phyloP scores from a whole-genome alignment of 2,329 filamentous ascomycete species.

The Alternaria viburni region DNA sequence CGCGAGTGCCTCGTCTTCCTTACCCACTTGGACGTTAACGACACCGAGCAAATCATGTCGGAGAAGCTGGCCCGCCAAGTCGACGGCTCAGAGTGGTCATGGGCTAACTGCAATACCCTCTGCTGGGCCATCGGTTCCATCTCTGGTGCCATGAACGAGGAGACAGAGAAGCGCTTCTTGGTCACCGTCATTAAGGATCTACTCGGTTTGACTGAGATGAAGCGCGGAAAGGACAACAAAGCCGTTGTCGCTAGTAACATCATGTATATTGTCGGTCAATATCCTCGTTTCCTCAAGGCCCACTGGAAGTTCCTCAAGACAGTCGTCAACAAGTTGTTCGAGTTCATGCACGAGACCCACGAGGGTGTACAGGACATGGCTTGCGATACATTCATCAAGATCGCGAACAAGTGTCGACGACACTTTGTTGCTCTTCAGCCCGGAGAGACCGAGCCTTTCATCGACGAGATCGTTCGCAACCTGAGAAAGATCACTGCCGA shows the following conservation, averaged over 20 bases:
- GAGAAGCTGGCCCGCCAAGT: constrained; percentile 96
- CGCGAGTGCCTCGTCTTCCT: constrained; percentile 96
- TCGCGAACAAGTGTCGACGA: constrained; percentile 94
- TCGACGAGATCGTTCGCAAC: constrained; percentile 96
- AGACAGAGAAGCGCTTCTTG: constrained; percentile 97
- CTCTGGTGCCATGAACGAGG: constrained; percentile 98
- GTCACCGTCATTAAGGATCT: constrained; percentile 99
- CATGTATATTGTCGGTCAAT: constrained; percentile 99
- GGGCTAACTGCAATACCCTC: constrained; percentile 99
- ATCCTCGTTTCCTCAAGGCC: constrained; percentile 96
- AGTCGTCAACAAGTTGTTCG: constrained; percentile 98
- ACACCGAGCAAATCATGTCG: constrained; percentile 99
- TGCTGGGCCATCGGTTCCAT: constrained; percentile 99
- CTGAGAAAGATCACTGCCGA: constrained; percentile 96
- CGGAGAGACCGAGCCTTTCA: constrained; percentile 93
- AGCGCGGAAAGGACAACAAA: constrained; percentile 99
- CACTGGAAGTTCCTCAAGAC: constrained; percentile 99
- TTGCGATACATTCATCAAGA: constrained; percentile 99
- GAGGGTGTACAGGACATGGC: constrained; percentile 99
- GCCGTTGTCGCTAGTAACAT: constrained; percentile 99
- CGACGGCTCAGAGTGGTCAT: constrained; percentile 96
- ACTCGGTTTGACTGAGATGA: constrained; percentile 96
- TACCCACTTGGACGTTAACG: constrained; percentile 94
- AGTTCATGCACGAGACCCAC: constrained; percentile 99
- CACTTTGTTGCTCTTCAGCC: constrained; percentile 97